These are phyloP conservation scores for Thielaviopsis populi DNA, from an alignment of 2,329 filamentous ascomycete genomes.

Conservation along the genomic window DNA sequence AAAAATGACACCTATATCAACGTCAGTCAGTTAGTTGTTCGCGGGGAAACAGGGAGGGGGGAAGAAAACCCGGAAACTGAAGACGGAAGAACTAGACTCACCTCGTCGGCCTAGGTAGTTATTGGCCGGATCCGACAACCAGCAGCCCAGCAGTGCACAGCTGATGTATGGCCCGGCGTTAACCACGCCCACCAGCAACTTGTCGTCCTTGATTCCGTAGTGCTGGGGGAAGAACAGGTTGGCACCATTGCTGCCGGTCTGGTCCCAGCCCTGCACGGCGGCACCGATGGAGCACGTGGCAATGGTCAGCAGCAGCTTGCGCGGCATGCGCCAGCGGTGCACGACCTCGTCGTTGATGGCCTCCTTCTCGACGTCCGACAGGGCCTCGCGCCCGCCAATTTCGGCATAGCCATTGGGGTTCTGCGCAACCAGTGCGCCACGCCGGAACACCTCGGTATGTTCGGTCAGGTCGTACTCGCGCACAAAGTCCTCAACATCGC, in stretches of 20 bases:
- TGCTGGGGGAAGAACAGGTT: constrained; percentile 42
- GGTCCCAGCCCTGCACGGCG: constrained; percentile 47
- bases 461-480: constrained; percentile 33
- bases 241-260: constrained; percentile 47
- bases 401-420: constrained; percentile 17
- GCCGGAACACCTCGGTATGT: constrained; percentile 29
- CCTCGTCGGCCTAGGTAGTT: constrained; percentile 48
- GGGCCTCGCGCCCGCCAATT: constrained; percentile 22
- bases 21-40: constrained; percentile 21
- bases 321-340: constrained; percentile 43
- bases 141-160: constrained; percentile 31
- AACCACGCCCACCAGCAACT: constrained; percentile 28
- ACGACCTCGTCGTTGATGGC: constrained; percentile 31
- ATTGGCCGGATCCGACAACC: constrained; percentile 45
- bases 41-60: background rate
- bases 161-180: constrained; percentile 33
- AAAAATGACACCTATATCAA: constrained; percentile 41
- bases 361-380: constrained; percentile 25
- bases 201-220: constrained; percentile 27
- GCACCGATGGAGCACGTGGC: constrained; percentile 40
- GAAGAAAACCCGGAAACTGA: background rate
- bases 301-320: constrained; percentile 31
- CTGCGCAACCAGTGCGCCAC: constrained; percentile 26
- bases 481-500: constrained; percentile 38
- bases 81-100: constrained; percentile 21